Percentiles rank a stretch among this genome's conserved stretches.
These are phyloP conservation scores for Pseudocercospora musae DNA, from an alignment of 2,329 filamentous ascomycete genomes.

Conservation along the genomic window DNA sequence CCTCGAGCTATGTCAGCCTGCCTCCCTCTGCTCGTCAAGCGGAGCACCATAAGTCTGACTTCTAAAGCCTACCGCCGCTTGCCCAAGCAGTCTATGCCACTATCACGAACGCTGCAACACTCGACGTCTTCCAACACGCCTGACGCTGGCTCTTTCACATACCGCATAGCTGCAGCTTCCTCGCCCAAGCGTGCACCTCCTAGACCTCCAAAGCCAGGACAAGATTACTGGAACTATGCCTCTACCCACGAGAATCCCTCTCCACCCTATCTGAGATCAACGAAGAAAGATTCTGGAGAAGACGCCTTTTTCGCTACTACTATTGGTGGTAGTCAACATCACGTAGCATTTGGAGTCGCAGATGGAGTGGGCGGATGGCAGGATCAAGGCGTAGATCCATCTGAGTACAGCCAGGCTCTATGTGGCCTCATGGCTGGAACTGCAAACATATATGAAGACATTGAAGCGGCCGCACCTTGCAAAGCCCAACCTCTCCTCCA, in stretches of 20 bases:
- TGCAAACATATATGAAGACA: constrained; percentile 42
- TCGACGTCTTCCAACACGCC: constrained; percentile 7
- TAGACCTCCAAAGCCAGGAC: constrained; percentile 49
- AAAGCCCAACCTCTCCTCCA: constrained; percentile 70
- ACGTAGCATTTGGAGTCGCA: constrained; percentile 81
- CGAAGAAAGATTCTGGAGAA: constrained; percentile 73
- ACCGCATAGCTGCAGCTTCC: constrained; percentile 37
- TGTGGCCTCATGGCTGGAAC: constrained; percentile 82
- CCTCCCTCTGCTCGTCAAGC: constrained; percentile 20
- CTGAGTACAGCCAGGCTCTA: constrained; percentile 89
- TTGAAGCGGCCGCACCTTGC: constrained; percentile 22
- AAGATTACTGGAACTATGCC: constrained; percentile 39
- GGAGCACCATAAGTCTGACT: constrained; percentile 19
- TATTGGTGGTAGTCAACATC: constrained; percentile 63
- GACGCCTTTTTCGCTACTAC: constrained; percentile 91
- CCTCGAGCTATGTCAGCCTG: constrained; percentile 27
- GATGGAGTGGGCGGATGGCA: constrained; percentile 96
- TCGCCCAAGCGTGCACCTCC: constrained; percentile 35
- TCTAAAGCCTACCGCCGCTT: constrained; percentile 17
- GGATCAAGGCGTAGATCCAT: constrained; percentile 87
- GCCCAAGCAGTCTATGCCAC: constrained; percentile 6
- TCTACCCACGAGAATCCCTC: constrained; percentile 35
- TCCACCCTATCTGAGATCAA: constrained; percentile 46
- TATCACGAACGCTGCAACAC: neutral
- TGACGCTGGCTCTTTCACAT: constrained; percentile 32